Evolutionary conservation across 805 yeast species (phyloP).

Genomic region (Yarrowia alimentaria): DNA sequence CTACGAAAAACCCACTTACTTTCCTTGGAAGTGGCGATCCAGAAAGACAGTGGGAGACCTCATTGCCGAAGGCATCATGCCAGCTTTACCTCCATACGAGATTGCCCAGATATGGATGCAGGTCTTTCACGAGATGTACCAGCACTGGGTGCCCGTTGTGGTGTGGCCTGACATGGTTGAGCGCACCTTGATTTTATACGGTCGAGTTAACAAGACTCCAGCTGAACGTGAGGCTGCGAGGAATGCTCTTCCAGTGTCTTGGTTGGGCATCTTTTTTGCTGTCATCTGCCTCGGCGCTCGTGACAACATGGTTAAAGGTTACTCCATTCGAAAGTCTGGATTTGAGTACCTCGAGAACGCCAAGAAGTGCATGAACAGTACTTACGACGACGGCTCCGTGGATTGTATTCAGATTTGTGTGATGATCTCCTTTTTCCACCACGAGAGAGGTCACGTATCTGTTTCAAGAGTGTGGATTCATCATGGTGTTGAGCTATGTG

Average conservation of each 20-base stretch:
- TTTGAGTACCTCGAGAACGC: slow-evolving; percentile 24
- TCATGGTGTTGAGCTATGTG: slow-evolving; percentile 31
- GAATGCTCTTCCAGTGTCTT: slow-evolving; percentile 28
- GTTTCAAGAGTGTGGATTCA: slow-evolving; percentile 35
- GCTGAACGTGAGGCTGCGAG: slow-evolving; percentile 1
- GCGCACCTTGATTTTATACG: slow-evolving; percentile 30
- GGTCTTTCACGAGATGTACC: slow-evolving; percentile 32
- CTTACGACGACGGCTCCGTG: slow-evolving; percentile 30
- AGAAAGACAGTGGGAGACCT: slow-evolving; percentile 18
- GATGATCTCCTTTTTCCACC: slow-evolving; percentile 32
- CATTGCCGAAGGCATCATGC: slow-evolving; percentile 1
- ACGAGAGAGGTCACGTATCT: slow-evolving; percentile 33
- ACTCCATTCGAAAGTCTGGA: slow-evolving; percentile 21
- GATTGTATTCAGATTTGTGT: slow-evolving; percentile 32
- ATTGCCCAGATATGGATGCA: slow-evolving; percentile 31
- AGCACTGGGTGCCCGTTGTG: slow-evolving; percentile 36
- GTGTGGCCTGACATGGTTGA: slow-evolving; percentile 35
- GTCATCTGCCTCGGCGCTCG: slow-evolving; percentile 36
- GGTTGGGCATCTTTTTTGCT: slow-evolving; percentile 32
- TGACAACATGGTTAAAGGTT: slow-evolving; percentile 30
- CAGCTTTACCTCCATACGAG: slow-evolving; percentile 31
- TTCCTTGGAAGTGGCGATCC: slow-evolving; percentile 28
- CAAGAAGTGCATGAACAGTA: slow-evolving; percentile 28
- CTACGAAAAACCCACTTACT: slow-evolving; percentile 24
- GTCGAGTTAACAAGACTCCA: slow-evolving; percentile 14